These are phyloP conservation scores for Erodium trifolium DNA, from an alignment of 441 rosid species.

Conservation along the genomic window DNA sequence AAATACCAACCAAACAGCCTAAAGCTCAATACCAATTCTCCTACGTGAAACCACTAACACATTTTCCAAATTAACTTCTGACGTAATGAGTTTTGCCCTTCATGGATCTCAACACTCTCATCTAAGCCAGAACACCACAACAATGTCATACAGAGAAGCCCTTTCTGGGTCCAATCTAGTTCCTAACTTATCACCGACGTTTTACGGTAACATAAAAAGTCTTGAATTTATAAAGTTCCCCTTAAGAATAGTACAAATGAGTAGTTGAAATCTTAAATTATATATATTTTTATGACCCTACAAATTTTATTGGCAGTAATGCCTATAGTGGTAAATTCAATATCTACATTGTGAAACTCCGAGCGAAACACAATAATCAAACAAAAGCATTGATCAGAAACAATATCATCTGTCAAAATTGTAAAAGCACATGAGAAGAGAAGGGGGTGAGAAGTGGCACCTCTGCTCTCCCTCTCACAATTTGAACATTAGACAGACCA, in stretches of 20 bases:
- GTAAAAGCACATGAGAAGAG: not conserved
- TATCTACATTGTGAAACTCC: not conserved
- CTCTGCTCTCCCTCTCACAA: slow-evolving; percentile 91
- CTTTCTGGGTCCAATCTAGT: not conserved
- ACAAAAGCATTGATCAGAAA: not conserved
- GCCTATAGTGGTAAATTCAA: not conserved
- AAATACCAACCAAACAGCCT: not conserved
- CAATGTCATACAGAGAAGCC: not conserved
- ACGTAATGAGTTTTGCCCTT: not conserved
- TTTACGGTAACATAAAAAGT: not conserved
- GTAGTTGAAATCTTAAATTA: not conserved
- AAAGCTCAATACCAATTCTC: not conserved
- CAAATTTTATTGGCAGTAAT: not conserved
- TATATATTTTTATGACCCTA: not conserved
- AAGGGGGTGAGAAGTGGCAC: slow-evolving; percentile 22
- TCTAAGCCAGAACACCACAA: not conserved
- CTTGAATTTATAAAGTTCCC: not conserved
- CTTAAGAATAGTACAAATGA: not conserved
- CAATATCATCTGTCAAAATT: not conserved
- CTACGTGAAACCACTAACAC: not conserved
- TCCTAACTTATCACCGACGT: not conserved
- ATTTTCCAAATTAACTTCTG: not conserved
- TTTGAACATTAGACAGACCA: slow-evolving; percentile 55
- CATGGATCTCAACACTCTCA: not conserved
- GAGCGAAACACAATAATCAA: not conserved